Percentiles rank a stretch among this genome's conserved stretches.
Conservation (phyloP, 257 asterid genomes). For the Lycium barbarum region DNA sequence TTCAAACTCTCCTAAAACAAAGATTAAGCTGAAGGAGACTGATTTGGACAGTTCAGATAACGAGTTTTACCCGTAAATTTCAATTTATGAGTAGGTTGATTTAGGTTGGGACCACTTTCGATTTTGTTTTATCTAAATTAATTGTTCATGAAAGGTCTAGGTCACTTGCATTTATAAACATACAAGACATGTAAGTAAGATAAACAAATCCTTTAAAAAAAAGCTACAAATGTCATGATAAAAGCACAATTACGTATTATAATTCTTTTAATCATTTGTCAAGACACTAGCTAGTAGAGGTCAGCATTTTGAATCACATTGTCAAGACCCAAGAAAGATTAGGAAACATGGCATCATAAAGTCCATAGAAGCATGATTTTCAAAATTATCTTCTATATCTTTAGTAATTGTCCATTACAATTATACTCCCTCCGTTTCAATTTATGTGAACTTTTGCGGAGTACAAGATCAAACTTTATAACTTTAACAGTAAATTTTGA, state of each 20-base stretch:
- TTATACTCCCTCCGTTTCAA: too few relatives aligned
- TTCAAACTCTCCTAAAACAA: not conserved
- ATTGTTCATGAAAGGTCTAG: not conserved
- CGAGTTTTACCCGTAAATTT: not conserved
- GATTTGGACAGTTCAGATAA: not conserved
- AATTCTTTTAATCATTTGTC: not conserved
- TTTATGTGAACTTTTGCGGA: too few relatives aligned
- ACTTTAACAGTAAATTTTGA: too few relatives aligned
- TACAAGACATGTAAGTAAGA: not conserved
- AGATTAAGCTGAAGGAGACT: not conserved
- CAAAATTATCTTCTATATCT: too few relatives aligned
- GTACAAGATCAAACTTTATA: too few relatives aligned
- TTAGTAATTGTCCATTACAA: too few relatives aligned
- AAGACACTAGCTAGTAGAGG: too few relatives aligned
- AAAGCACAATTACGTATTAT: not conserved
- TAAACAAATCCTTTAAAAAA: not conserved
- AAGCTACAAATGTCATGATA: not conserved
- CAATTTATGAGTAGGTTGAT: slow-evolving; percentile 4
- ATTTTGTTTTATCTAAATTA: not conserved
- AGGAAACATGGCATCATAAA: not conserved
- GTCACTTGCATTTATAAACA: not conserved
- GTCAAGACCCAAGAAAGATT: not conserved
- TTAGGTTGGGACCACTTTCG: slow-evolving; percentile 1
- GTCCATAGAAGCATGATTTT: too few relatives aligned
- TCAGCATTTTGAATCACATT: too few relatives aligned